These are phyloP conservation scores for Sporothrix brunneoviolacea DNA, from an alignment of 2,329 filamentous ascomycete genomes.

Conservation along the genomic window DNA sequence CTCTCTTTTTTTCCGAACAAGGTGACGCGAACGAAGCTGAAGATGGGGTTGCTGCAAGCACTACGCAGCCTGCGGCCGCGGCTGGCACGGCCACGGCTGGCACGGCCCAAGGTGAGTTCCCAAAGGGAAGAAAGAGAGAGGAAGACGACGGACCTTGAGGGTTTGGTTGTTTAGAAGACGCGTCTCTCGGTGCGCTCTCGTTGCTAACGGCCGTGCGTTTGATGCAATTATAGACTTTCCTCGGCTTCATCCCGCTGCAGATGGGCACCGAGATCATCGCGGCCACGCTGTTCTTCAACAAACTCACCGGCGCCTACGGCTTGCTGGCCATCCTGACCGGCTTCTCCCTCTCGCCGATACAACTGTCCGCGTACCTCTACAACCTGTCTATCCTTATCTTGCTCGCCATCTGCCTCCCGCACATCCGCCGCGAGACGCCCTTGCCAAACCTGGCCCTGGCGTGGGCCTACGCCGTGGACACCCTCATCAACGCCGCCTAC, in stretches of 20 bases:
- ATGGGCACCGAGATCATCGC: constrained; percentile 82
- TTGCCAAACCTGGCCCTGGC: constrained; percentile 75
- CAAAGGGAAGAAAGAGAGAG: too few relatives aligned
- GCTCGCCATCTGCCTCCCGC: constrained; percentile 64
- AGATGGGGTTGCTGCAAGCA: constrained; percentile 10
- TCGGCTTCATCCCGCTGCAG: constrained; percentile 78
- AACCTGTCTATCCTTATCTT: constrained; percentile 64
- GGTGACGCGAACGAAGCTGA: background rate
- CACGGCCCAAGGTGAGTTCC: constrained; percentile 6
- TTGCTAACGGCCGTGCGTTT: background rate
- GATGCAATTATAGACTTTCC: constrained; percentile 58
- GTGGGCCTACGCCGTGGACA: constrained; percentile 80
- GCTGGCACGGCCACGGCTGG: constrained; percentile 26
- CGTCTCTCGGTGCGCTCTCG: background rate
- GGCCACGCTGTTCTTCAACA: constrained; percentile 80
- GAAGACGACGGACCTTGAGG: too few relatives aligned
- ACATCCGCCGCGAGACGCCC: constrained; percentile 71
- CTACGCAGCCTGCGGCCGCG: constrained; percentile 19
- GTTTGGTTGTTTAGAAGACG: too few relatives aligned
- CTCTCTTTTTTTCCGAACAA: background rate
- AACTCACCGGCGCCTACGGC: constrained; percentile 84
- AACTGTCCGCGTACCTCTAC: constrained; percentile 89
- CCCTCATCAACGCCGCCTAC: constrained; percentile 72
- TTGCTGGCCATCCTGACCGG: constrained; percentile 84
- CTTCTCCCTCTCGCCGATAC: constrained; percentile 71